Base-by-base conservation (phyloP, 1,139 yeast genomes). In the Tardiomyces digboiensis region DNA sequence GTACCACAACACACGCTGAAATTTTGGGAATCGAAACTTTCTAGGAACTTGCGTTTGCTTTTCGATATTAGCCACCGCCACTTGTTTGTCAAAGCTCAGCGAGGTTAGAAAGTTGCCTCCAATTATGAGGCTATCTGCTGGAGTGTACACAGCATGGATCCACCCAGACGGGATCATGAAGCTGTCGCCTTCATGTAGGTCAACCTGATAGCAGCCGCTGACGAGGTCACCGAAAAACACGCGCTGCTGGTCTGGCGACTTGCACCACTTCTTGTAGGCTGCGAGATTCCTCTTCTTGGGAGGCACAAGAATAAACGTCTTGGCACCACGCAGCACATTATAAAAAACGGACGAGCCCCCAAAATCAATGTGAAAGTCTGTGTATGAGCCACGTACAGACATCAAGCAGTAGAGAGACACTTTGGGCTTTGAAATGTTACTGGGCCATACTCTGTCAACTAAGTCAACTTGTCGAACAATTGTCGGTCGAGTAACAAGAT, bases 301-400 rank as follows among this genome's bases (percentile, higher is more conserved):
- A 1, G 95, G 95, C 51, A 74, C 79, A 72, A 88, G 75, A 41
- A 87, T 62, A 55, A 88, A 88, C 21, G 80, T 72, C 58, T 88
- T 88, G 3, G 70, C 56, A 0, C 97, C 97, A 8, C 72, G 66
- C 19, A 89, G 65, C 2, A 88, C 79, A 8, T 91, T 87, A 61
- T 88, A 88, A 60, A 86, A 88, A 4, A 88, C 97, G 0, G 91
- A 83, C 0, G 96, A 85, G 0, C 96, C 97, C 2, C 94, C 94
- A 62, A 88, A 88, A 61, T 88, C 97, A 39, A 88, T 71, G 59
- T 88, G 97, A 62, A 87, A 88, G 58, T 88, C 97, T 0, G 96
- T 88, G 58, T 78, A 88, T 1, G 93, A 80, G 46, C 81, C 78
- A 38, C 71, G 68, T 0, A 86, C 95, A 0, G 95, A 83, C 95